Conservation (phyloP, 208 protist species). For the Trypanosoma melophagium region DNA sequence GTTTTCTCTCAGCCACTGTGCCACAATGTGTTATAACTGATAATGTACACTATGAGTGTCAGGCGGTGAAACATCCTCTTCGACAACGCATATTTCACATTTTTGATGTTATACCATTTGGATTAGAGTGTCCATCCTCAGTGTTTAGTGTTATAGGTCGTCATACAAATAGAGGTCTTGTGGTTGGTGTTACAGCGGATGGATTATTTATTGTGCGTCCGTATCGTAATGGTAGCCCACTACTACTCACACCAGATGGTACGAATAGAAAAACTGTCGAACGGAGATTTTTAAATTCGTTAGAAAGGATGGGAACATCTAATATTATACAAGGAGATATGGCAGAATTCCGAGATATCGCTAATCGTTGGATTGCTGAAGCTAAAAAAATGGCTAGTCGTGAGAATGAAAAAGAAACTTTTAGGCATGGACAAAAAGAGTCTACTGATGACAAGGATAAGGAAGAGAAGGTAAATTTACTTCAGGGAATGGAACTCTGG, state of each 20-base stretch:
- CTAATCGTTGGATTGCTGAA: not conserved
- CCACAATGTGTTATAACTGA: constrained; percentile 13
- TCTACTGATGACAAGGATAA: not conserved
- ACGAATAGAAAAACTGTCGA: constrained; percentile 1
- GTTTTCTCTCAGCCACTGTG: not conserved
- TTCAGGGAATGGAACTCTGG: constrained; percentile 30
- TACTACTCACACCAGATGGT: constrained; percentile 21
- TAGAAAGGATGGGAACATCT: constrained; percentile 8
- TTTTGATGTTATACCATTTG: constrained; percentile 65
- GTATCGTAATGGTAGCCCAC: constrained; percentile 30
- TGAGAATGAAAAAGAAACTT: not conserved
- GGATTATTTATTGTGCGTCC: constrained; percentile 43
- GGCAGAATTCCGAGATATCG: constrained; percentile 3
- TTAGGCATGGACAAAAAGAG: constrained; percentile 7
- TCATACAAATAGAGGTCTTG: constrained; percentile 58
- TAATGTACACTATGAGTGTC: constrained; percentile 52
- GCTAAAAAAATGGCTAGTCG: not conserved
- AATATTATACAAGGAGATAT: not conserved
- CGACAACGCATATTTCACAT: constrained; percentile 49
- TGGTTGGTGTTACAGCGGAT: constrained; percentile 37
- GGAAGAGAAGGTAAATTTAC: not conserved
- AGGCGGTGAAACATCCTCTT: constrained; percentile 29
- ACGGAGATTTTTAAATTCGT: not conserved
- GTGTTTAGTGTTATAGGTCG: constrained; percentile 58
- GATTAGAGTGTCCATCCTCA: constrained; percentile 37